Conservation (phyloP, 2,329 filamentous ascomycete species). For the Hypomyces perniciosus region DNA sequence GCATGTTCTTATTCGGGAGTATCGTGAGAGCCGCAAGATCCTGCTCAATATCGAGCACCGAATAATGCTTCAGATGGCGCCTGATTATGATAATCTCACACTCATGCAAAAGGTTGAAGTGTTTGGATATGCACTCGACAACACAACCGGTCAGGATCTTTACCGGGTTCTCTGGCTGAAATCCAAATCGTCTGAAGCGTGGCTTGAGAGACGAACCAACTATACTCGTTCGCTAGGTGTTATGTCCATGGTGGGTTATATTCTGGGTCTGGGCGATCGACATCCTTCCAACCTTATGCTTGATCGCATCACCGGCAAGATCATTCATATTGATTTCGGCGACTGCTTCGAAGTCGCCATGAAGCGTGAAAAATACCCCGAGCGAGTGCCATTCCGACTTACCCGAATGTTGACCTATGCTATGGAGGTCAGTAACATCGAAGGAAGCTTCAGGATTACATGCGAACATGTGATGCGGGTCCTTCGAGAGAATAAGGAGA, state of each 20-base stretch:
- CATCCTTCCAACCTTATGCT: constrained; percentile 98
- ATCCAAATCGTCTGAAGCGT: constrained; percentile 95
- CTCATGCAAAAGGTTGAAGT: constrained; percentile 99
- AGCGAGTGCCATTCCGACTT: constrained; percentile 93
- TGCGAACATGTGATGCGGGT: constrained; percentile 99
- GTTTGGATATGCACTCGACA: constrained; percentile 97
- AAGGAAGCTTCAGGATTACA: constrained; percentile 95
- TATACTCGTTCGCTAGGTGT: constrained; percentile 95
- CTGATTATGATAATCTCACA: constrained; percentile 96
- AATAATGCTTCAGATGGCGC: constrained; percentile 99
- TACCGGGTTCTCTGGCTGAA: constrained; percentile 98
- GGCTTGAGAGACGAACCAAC: constrained; percentile 96
- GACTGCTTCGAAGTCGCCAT: constrained; percentile 99
- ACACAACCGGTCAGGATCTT: constrained; percentile 96
- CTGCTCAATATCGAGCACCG: constrained; percentile 98
- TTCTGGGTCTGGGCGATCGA: constrained; percentile 89
- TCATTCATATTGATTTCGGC: constrained; percentile 98
- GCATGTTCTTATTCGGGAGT: constrained; percentile 94
- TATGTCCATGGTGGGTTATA: constrained; percentile 99
- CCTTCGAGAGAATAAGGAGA: constrained; percentile 93
- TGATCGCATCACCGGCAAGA: constrained; percentile 90
- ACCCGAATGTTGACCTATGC: constrained; percentile 99
- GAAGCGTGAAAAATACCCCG: constrained; percentile 98
- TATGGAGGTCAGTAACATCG: constrained; percentile 99
- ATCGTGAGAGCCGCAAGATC: constrained; percentile 94